Conservation (phyloP, 495 filamentous ascomycete species). For the Thermothielavioides terrestris region DNA sequence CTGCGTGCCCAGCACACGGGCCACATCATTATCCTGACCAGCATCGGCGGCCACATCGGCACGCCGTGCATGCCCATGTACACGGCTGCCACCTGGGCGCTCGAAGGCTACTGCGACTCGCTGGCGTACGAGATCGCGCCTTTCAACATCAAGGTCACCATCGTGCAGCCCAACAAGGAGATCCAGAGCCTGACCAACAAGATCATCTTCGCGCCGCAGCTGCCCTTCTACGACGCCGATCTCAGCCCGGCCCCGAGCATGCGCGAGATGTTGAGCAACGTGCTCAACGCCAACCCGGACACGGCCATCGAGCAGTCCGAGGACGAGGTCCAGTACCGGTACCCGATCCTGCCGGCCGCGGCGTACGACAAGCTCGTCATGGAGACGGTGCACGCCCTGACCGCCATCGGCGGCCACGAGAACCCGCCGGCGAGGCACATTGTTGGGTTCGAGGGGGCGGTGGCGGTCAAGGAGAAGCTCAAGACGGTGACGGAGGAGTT, state of each 20-base stretch:
- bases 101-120: slow-evolving; percentile 97
- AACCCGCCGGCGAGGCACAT: slow-evolving; percentile 93
- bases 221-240: slow-evolving; percentile 62
- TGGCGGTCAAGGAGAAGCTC: slow-evolving; percentile 87
- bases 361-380: slow-evolving; percentile 62
- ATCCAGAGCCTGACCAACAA: slow-evolving; percentile 76
- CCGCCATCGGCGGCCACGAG: slow-evolving; percentile 86
- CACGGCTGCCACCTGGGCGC: slow-evolving; percentile 85
- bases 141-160: slow-evolving; percentile 93
- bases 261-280: slow-evolving; percentile 67
- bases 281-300: slow-evolving; percentile 51
- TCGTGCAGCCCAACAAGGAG: slow-evolving; percentile 82
- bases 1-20: slow-evolving; percentile 72
- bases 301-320: slow-evolving; percentile 37
- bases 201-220: slow-evolving; percentile 69
- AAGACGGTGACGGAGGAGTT: slow-evolving; percentile 94
- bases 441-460: slow-evolving; percentile 82
- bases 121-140: slow-evolving; percentile 95
- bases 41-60: slow-evolving; percentile 85
- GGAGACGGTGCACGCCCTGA: slow-evolving; percentile 88
- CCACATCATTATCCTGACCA: slow-evolving; percentile 83
- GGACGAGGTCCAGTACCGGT: slow-evolving; percentile 57
- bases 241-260: slow-evolving; percentile 72
- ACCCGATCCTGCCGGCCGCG: slow-evolving; percentile 57
- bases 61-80: slow-evolving; percentile 88